phyloP scores from a whole-genome alignment of 140 eudicot genomes.

The Bidens hawaiensis region DNA sequence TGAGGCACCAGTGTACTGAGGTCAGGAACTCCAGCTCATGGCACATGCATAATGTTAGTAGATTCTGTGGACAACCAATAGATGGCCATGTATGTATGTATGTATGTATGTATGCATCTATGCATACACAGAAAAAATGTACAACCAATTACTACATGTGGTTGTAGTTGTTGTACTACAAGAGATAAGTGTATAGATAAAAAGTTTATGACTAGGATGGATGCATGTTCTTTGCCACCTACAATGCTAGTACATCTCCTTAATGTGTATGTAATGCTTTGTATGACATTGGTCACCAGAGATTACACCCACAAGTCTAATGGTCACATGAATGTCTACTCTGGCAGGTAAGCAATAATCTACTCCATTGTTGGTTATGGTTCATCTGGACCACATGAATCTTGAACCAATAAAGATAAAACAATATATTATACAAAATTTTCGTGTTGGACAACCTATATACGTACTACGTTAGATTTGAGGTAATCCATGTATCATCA shows the following conservation, averaged over 20 bases:
- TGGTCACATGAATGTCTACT: conserved; percentile 26
- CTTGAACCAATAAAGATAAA: background rate
- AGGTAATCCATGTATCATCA: background rate
- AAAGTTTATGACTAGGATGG: conserved; percentile 22
- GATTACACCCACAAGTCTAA: conserved; percentile 21
- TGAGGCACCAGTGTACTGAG: conserved; percentile 23
- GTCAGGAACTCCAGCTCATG: conserved; percentile 27
- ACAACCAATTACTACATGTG: conserved; percentile 9
- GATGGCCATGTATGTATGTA: background rate
- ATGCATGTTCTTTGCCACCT: conserved; percentile 10
- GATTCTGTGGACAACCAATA: conserved; percentile 13
- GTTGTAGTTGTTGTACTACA: conserved; percentile 23
- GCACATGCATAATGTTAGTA: conserved; percentile 25
- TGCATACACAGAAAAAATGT: conserved; percentile 10
- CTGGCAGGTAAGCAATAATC: conserved; percentile 7
- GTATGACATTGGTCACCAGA: conserved; percentile 24
- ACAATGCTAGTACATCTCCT: conserved; percentile 22
- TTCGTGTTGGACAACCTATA: background rate
- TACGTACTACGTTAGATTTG: background rate
- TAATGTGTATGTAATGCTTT: conserved; percentile 24
- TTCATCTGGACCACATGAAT: background rate
- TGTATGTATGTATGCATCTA: conserved; percentile 17
- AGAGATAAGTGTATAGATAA: conserved; percentile 18
- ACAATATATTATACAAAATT: background rate
- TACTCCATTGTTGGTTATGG: background rate